phyloP scores from a whole-genome alignment of 2,329 filamentous ascomycete species.

The Pseudonectria buxi region DNA sequence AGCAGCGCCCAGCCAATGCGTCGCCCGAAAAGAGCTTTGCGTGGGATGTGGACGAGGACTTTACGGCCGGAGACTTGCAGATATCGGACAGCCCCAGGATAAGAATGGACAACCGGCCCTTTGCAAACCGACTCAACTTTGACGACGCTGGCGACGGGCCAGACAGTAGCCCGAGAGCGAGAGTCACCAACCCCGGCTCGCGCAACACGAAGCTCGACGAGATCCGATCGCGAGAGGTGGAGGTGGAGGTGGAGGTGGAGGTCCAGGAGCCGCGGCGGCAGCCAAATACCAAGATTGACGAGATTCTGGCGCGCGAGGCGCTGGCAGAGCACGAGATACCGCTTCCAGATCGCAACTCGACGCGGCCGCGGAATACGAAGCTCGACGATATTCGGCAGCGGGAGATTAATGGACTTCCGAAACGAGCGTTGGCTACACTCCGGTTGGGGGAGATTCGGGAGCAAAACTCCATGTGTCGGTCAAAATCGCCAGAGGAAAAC shows the following conservation, averaged over 20 bases:
- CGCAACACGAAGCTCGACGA: constrained; percentile 40
- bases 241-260: constrained; percentile 22
- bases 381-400: constrained; percentile 42
- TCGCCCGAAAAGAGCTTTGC: constrained; percentile 48
- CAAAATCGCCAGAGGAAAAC: constrained; percentile 35
- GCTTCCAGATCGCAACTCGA: constrained; percentile 22
- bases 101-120: constrained; percentile 29
- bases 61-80: constrained; percentile 50
- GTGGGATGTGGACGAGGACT: constrained; percentile 52
- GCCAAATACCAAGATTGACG: constrained; percentile 29
- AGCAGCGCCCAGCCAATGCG: constrained; percentile 2
- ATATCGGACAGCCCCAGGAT: constrained; percentile 51
- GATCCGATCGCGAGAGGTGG: constrained; percentile 36
- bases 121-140: constrained; percentile 28
- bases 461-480: constrained; percentile 39
- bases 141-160: constrained; percentile 22
- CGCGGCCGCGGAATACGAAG: constrained; percentile 34
- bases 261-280: constrained; percentile 12
- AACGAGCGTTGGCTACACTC: constrained; percentile 40
- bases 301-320: constrained; percentile 29
- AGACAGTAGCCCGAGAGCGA: constrained; percentile 22
- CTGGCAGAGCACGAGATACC: constrained; percentile 26
- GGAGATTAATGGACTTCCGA: constrained; percentile 39
- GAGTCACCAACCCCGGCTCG: constrained; percentile 22
- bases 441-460: constrained; percentile 48